Conservation (phyloP, 345 rosid species). For the Leavenworthia alabamica region DNA sequence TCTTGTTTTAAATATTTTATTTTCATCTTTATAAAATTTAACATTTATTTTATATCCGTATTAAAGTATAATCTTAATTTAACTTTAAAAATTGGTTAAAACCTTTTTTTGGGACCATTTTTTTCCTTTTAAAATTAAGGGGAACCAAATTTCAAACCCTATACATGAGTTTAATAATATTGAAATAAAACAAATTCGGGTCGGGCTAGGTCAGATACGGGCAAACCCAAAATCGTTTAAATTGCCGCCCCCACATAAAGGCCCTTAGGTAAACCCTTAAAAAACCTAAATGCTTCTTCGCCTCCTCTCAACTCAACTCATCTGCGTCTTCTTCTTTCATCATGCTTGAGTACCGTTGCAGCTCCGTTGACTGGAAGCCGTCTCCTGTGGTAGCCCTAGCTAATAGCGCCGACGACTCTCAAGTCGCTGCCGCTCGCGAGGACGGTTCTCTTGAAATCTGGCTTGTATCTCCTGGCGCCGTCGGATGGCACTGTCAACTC, state of each 20-base stretch:
- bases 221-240: slow-evolving; percentile 9
- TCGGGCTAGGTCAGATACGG: background rate
- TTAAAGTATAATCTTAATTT: no score
- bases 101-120: no score
- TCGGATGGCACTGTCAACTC: slow-evolving; percentile 98
- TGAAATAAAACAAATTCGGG: background rate
- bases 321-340: slow-evolving; percentile 3
- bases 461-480: slow-evolving; percentile 91
- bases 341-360: slow-evolving; percentile 60
- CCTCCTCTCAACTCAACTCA: slow-evolving; percentile 11
- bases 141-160: no score
- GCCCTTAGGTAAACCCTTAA: slow-evolving; percentile 15
- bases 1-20: no score
- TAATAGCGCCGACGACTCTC: slow-evolving; percentile 60
- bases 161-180: no score
- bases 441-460: slow-evolving; percentile 95
- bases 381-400: slow-evolving; percentile 86
- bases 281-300: slow-evolving; percentile 15
- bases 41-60: no score
- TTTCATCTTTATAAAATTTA: no score
- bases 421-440: slow-evolving; percentile 84
- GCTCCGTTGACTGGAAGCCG: slow-evolving; percentile 83
- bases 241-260: slow-evolving; percentile 12
- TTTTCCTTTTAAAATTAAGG: no score
- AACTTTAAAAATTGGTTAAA: no score